Base-by-base conservation (phyloP, 176 grass and related monocot species). In the Hyparrhenia diplandra region DNA sequence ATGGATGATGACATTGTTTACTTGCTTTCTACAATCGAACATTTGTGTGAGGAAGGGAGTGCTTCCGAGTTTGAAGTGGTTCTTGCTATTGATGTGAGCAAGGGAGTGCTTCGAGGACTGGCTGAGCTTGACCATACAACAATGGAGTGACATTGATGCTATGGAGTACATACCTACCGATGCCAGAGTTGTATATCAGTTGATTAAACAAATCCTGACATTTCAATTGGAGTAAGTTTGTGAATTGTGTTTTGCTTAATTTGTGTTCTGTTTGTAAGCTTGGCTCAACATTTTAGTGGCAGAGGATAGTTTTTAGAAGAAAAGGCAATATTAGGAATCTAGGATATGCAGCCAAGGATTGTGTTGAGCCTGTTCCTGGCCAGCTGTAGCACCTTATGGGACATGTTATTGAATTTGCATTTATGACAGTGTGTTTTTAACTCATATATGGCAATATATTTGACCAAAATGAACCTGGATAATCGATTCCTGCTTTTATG, bases 381-480 rank as follows among this genome's bases (percentile, higher is more conserved):
- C 6, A 52, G 6, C 20, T 20, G 49, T 18, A 52, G 6, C 49
- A 52, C 49, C 49, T 24, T 34, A 34, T 34, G 6, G 6, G 29
- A 59, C 79, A 81, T 71, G 66, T 36, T 71, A 37, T 80, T 80
- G 46, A 55, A n/a, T 69, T 69, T 52, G 66, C 17, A n/a, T 81
- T 81, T 71, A 43, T 71, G 66, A 41, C 8, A 69, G 65, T 40
- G 8, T 2, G 11, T 10, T 41, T 69, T 24, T 69, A 21, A 69
- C 66, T 41, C 40, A 40, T 10, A 42, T 42, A 41, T 21, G 23
- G 6, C 6, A 80, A 27, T 69, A 57, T 69, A 69, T 69, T 80
- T 80, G 78, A 58, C 49, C 78, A 80, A 80, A 70, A 80, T 49
- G 39, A 69, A 57, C 66, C 40, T 70, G 32, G 16, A 81, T 71